Base-by-base conservation (phyloP, 2,329 filamentous ascomycete species). In the Exophiala bonariae region DNA sequence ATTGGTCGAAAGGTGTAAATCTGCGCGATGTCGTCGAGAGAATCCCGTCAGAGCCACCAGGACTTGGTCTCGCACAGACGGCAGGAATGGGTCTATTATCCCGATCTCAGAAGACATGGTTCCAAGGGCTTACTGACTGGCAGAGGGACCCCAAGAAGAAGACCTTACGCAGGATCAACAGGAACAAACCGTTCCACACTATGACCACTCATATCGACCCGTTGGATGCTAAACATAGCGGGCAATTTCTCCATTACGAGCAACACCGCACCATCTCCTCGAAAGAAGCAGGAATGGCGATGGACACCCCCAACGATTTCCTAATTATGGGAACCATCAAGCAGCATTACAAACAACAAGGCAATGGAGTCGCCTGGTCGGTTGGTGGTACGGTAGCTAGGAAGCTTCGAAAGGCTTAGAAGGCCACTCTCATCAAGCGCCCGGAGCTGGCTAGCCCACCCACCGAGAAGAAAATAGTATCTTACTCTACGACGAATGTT, bases 341-440 rank as follows among this genome's bases (percentile, higher is more conserved):
- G 0, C 69, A 82, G 1, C 83, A 88, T 60, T 83, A 79, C 69
- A 78, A 75, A 44, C 80, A 88, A 16, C 73, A 91, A 0, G 89
- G 89, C 0, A 95, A 95, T 63, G 87, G 83, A 20, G 88, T 95
- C 0, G 80, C 87, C 2, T 72, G 87, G 7, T 78, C 81, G 18
- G 78, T 88, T 1, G 80, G 86, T 0, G 65, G 89, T 14, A 80
- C 81, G 0, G 63, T 90, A 1, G 88, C 88, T 0, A 59, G 87
- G 3, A n/a, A 4, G 4, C 34, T 55, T 23, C 45, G 3, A 90
- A 91, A 66, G 96, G 92, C 74, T 96, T 97, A 91, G 92, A 9
- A 17, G 9, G 38, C 22, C 10, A 49, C 41, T 16, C 4, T 49
- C 16, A 30, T 44, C 4, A 41, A 18, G 31, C n/a, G 28, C 20